These are phyloP conservation scores for Thecaphora frezii DNA, from an alignment of 1,284 basidiomycete species.

Conservation along the genomic window DNA sequence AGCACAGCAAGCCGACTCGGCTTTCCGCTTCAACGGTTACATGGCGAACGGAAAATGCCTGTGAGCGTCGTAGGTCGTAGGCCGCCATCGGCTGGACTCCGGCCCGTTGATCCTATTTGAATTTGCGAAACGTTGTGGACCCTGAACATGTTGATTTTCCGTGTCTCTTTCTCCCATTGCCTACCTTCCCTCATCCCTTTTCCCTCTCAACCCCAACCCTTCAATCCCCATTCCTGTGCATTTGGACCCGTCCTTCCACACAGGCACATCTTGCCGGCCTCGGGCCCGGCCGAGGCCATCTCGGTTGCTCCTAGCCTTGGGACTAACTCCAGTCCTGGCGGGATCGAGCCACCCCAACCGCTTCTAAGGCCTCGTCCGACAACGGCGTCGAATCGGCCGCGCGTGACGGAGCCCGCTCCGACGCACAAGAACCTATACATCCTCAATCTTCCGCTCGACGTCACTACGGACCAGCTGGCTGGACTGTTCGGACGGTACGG, in stretches of 20 bases:
- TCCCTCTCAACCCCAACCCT: neutral
- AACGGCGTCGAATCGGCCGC: neutral
- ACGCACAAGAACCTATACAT: constrained; percentile 47
- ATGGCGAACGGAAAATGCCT: constrained; percentile 10
- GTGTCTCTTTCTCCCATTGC: too few relatives aligned
- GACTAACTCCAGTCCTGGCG: neutral
- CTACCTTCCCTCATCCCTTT: too few relatives aligned
- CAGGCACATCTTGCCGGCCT: neutral
- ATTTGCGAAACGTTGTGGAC: too few relatives aligned
- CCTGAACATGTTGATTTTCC: too few relatives aligned
- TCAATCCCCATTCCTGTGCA: neutral
- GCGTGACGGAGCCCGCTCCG: neutral
- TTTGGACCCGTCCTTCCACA: neutral
- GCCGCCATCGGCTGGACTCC: too few relatives aligned
- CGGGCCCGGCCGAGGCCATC: neutral
- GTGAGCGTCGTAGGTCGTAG: too few relatives aligned
- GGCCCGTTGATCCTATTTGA: too few relatives aligned
- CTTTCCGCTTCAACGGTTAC: constrained; percentile 13
- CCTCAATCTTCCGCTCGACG: constrained; percentile 55
- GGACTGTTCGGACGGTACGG: constrained; percentile 46
- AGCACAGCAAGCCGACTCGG: constrained; percentile 8
- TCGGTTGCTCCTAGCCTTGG: neutral
- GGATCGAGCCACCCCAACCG: neutral
- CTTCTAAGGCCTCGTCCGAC: neutral
- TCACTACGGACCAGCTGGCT: constrained; percentile 46